Base-by-base conservation (phyloP, 306 rosid genomes). In the Rubus idaeus region DNA sequence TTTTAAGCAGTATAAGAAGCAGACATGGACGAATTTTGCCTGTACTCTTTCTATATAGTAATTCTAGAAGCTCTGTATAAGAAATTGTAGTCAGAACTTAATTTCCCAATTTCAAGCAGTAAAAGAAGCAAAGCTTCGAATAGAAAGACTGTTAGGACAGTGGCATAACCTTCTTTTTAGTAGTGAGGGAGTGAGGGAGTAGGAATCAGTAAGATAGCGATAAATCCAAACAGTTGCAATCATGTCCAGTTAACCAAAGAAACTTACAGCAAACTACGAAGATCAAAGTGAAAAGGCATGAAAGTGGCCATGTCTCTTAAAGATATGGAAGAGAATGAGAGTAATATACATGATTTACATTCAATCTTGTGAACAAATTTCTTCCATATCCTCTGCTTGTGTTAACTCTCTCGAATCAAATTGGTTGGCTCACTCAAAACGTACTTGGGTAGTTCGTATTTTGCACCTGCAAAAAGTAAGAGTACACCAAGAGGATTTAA, bases 401-500 rank as follows among this genome's bases (percentile, higher is more conserved):
- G 75, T 87, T 75, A 89, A 84, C 76, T 77, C 60, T 96, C 97
- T 44, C 75, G 91, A 77, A 96, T 96, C 90, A 92, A 71, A 92
- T 96, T 96, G 82, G 97, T 91, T 46, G 99, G 99, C 86, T 96
- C 99, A 50, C 98, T 96, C 94, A 96, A 84, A 73, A 96, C 99
- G 70, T 96, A 92, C 89, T 91, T 96, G 30, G 99, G 99, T 52
- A 96, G 88, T 70, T 96, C 99, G 55, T 96, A 96, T 88, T 92
- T 92, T 5, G 98, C 97, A 40, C 99, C 99, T 96, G 92, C 84
- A 78, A 83, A 23, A 76, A 71, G 62, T 49, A 1, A 49, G 42
- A 45, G 10, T 21, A n/a, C 26, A 49, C 39, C 50, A 52, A 52
- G 57, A 17, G 56, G 41, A 13, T 6, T 76, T 14, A 7, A 39